These are phyloP conservation scores for Trichodelitschia bisporula DNA, from an alignment of 495 filamentous ascomycete genomes.

Conservation along the genomic window DNA sequence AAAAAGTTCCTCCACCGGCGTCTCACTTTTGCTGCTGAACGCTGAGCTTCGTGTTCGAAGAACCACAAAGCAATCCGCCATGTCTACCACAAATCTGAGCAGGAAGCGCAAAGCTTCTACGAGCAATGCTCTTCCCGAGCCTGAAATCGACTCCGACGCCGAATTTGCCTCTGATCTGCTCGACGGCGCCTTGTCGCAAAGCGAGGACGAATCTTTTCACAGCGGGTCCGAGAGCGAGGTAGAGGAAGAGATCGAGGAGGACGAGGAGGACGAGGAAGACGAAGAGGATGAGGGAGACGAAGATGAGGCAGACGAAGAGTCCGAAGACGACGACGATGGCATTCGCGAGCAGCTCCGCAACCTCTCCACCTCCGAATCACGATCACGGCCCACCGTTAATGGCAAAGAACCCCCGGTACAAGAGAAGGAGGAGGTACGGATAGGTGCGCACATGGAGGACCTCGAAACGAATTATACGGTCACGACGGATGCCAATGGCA, in stretches of 20 bases:
- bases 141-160: no score
- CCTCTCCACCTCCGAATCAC: background rate
- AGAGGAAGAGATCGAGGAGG: background rate
- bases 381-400: background rate
- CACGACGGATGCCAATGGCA: slow-evolving; percentile 45
- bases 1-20: background rate
- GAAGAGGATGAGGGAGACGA: background rate
- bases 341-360: no score
- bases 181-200: background rate
- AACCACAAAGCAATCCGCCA: no score
- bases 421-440: background rate
- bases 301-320: background rate
- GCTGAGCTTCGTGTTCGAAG: no score
- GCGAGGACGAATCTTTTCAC: background rate
- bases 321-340: no score
- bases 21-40: no score
- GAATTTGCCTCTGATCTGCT: no score
- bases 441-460: slow-evolving; percentile 19
- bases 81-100: no score
- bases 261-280: background rate
- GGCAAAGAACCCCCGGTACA: background rate
- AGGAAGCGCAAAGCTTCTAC: no score
- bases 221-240: background rate
- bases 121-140: no score
- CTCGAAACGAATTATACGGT: slow-evolving; percentile 29